phyloP scores from a whole-genome alignment of 331 rosid genomes.

The Rhamnella rubrinervis region DNA sequence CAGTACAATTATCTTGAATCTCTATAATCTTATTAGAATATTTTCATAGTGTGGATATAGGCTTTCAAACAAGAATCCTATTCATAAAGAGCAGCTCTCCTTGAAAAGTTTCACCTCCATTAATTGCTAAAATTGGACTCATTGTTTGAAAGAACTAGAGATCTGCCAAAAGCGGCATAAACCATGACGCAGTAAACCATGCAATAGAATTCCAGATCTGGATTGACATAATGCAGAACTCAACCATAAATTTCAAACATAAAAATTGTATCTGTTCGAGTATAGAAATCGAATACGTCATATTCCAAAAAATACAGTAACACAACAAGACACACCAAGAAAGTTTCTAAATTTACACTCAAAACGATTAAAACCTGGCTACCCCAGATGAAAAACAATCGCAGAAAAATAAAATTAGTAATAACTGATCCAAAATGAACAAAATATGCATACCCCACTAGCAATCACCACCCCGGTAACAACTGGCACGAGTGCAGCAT shows the following conservation, averaged over 20 bases:
- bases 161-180: conserved; percentile 18
- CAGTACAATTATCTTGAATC: not conserved
- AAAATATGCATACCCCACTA: conserved; percentile 76
- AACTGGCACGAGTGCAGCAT: conserved; percentile 95
- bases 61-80: not conserved
- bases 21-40: not conserved
- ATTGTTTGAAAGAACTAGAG: conserved; percentile 20
- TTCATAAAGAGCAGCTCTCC: not conserved
- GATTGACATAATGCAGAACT: conserved; percentile 15
- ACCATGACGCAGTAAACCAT: conserved; percentile 3
- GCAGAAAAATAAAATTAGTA: not conserved
- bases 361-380: conserved; percentile 8
- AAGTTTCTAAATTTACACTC: conserved; percentile 18
- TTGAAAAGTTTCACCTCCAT: conserved; percentile 14
- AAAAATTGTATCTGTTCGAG: too few relatives aligned
- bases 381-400: not conserved
- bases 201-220: conserved; percentile 48
- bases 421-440: conserved; percentile 5
- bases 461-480: conserved; percentile 98
- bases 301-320: too few relatives aligned
- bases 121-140: not conserved
- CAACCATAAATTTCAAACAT: not conserved
- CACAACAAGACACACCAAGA: conserved; percentile 7
- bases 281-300: not conserved
- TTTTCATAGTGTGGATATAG: not conserved